A percentile compares a stretch with the other conserved stretches of the same genome.
phyloP scores from a whole-genome alignment of 2,329 filamentous ascomycete species.

The Furcasterigmium sp. region DNA sequence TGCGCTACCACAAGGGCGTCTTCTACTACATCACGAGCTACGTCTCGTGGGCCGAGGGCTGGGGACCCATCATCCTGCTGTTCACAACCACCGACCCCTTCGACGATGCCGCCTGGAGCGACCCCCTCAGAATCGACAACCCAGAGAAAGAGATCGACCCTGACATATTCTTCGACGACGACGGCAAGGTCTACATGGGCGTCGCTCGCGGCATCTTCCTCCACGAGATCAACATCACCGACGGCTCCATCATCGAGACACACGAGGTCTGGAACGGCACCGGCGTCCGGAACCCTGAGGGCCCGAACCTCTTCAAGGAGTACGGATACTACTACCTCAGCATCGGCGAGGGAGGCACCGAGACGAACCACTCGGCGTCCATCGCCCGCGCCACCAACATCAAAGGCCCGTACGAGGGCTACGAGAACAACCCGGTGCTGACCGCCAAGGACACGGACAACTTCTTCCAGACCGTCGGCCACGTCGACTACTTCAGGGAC shows the following conservation, averaged over 20 bases:
- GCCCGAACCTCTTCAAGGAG: conserved; percentile 47
- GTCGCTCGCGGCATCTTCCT: conserved; percentile 31
- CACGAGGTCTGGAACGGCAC: conserved; percentile 42
- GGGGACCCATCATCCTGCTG: conserved; percentile 9
- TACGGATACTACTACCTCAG: conserved; percentile 49
- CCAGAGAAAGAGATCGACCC: conserved; percentile 34
- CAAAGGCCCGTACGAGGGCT: conserved; percentile 37
- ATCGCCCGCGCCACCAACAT: conserved; percentile 37
- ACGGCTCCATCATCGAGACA: conserved; percentile 31
- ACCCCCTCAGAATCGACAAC: conserved; percentile 17
- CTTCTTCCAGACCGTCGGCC: conserved; percentile 49
- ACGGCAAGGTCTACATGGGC: conserved; percentile 47
- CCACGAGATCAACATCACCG: conserved; percentile 31
- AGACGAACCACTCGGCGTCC: conserved; percentile 40
- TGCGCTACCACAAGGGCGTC: conserved; percentile 33
- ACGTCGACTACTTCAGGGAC: conserved; percentile 53
- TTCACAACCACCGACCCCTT: conserved; percentile 13
- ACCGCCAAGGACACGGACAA: conserved; percentile 36
- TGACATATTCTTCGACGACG: conserved; percentile 44
- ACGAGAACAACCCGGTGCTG: conserved; percentile 37
- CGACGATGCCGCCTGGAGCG: conserved; percentile 16
- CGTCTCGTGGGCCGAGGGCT: conserved; percentile 5
- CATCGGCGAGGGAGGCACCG: conserved; percentile 47
- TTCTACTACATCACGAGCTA: conserved; percentile 39
- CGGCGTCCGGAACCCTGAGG: conserved; percentile 38